Percentiles rank a stretch among this genome's conserved stretches.
Evolutionary conservation across 2,329 filamentous ascomycete genomes (phyloP).

Genomic region (Pyrenophora graminea): DNA sequence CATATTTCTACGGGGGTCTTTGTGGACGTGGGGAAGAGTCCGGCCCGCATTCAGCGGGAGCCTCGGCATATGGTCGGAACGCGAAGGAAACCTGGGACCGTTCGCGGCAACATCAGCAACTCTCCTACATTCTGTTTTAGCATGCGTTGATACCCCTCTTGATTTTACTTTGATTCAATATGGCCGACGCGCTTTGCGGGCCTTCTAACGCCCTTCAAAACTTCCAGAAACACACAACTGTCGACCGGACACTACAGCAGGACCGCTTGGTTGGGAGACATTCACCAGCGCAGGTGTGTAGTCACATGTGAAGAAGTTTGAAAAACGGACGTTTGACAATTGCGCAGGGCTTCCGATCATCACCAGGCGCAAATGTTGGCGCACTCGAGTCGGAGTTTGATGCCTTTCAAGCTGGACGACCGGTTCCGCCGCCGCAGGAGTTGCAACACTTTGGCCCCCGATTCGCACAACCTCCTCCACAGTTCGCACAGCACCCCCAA

Average conservation of each 20-base stretch:
- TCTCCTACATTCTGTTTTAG: conserved; percentile 13
- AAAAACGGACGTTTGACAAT: conserved; percentile 13
- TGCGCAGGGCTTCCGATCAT: conserved; percentile 64
- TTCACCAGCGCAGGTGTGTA: conserved; percentile 59
- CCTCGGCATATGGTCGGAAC: conserved; percentile 26
- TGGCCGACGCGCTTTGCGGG: conserved; percentile 72
- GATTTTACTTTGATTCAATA: conserved; percentile 36
- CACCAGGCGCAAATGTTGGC: conserved; percentile 57
- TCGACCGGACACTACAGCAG: conserved; percentile 73
- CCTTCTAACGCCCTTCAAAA: conserved; percentile 76
- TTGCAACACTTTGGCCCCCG: conserved; percentile 43
- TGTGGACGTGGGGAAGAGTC: background rate
- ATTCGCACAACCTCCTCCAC: conserved; percentile 46
- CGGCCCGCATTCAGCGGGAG: conserved; percentile 18
- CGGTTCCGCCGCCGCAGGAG: conserved; percentile 43
- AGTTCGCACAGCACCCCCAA: conserved; percentile 39
- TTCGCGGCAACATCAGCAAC: background rate
- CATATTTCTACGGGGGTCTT: background rate
- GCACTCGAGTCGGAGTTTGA: conserved; percentile 69
- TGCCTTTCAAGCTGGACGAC: conserved; percentile 64
- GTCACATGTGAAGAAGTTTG: background rate
- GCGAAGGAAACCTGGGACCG: background rate
- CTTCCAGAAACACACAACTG: conserved; percentile 70
- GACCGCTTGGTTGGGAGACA: conserved; percentile 65
- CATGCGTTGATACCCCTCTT: conserved; percentile 28